Conservation (phyloP, 495 filamentous ascomycete species). For the Neurospora sp. region DNA sequence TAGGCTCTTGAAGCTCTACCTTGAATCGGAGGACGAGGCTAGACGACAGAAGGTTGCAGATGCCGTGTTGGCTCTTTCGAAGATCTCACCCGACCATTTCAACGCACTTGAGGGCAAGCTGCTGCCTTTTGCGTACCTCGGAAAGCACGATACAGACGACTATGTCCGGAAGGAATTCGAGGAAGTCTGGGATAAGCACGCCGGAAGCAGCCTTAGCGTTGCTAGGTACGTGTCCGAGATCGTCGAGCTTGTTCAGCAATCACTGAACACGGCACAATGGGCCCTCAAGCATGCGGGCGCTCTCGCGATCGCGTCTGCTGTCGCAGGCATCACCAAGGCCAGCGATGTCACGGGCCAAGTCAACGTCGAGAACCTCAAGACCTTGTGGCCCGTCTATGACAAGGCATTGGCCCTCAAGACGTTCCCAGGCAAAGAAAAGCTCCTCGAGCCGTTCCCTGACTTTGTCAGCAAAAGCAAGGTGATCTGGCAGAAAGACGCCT, state of each 20-base stretch:
- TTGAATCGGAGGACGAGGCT: conserved; percentile 64
- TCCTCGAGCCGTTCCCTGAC: conserved; percentile 73
- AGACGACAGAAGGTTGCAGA: conserved; percentile 68
- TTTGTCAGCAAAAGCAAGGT: conserved; percentile 54
- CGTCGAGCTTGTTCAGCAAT: conserved; percentile 48
- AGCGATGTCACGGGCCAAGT: conserved; percentile 40
- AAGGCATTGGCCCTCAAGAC: conserved; percentile 76
- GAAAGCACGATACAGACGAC: conserved; percentile 72
- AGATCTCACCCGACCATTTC: conserved; percentile 83
- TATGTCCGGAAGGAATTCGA: conserved; percentile 65
- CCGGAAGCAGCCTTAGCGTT: conserved; percentile 72
- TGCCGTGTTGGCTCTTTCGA: conserved; percentile 66
- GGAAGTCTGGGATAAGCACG: conserved; percentile 82
- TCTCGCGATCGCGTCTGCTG: conserved; percentile 64
- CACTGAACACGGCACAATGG: conserved; percentile 75
- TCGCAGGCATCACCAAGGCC: conserved; percentile 44
- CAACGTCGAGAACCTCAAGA: conserved; percentile 42
- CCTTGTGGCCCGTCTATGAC: conserved; percentile 74
- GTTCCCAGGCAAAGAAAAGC: conserved; percentile 85
- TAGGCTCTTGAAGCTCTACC: conserved; percentile 63
- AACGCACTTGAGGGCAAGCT: conserved; percentile 61
- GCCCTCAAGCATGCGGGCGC: conserved; percentile 81
- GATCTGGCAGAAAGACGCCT: conserved; percentile 45
- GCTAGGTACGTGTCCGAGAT: conserved; percentile 80
- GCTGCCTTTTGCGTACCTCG: conserved; percentile 80